Conservation (phyloP, 441 rosid species). For the Aquilaria agallochum region DNA sequence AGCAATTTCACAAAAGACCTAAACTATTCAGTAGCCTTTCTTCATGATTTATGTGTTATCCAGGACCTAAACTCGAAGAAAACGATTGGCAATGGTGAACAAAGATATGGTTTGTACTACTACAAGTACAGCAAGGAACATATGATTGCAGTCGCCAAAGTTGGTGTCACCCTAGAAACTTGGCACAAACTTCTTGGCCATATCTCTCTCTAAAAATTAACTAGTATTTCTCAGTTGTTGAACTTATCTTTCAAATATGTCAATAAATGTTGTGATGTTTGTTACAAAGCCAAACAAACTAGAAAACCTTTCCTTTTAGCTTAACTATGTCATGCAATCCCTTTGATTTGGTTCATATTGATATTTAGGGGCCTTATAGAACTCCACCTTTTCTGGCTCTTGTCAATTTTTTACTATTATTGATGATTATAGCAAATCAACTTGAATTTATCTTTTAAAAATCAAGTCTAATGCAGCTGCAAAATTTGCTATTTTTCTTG, state of each 20-base stretch:
- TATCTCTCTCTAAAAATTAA: not conserved
- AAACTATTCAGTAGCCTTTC: too few relatives aligned
- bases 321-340: not conserved
- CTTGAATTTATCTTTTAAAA: not conserved
- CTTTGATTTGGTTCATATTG: conserved; percentile 5
- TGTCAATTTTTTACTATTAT: conserved; percentile 9
- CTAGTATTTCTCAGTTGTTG: not conserved
- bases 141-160: too few relatives aligned
- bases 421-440: not conserved
- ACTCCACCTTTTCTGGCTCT: not conserved
- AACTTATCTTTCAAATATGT: not conserved
- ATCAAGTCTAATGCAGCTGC: not conserved
- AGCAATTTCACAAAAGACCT: not conserved
- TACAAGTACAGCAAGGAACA: not conserved
- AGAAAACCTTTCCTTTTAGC: not conserved
- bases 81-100: conserved; percentile 1
- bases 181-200: conserved; percentile 1
- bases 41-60: too few relatives aligned
- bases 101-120: not conserved
- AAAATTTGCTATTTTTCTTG: not conserved
- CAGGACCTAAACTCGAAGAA: not conserved
- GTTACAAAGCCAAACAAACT: conserved; percentile 1
- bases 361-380: conserved; percentile 4
- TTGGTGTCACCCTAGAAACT: not conserved
- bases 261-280: not conserved